Base-by-base conservation (phyloP, 768 basidiomycete genomes). In the Trametes coccinea region DNA sequence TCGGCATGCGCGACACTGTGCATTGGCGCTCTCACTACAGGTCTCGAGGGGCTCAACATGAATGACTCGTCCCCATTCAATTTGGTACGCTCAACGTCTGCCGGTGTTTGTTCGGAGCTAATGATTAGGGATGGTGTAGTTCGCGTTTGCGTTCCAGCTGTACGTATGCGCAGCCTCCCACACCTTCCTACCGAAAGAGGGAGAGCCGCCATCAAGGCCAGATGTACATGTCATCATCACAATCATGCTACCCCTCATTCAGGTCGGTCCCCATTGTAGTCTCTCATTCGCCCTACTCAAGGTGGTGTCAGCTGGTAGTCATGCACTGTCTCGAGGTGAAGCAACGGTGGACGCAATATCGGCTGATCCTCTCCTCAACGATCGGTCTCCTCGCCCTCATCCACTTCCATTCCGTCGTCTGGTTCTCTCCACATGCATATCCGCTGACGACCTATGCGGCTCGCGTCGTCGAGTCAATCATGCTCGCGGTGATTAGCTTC, bases 371-470 rank as follows among this genome's bases (percentile, higher is more conserved):
- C 10, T 90, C 90, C 0, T 80, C 83, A 14, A 74, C 89, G 39
- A 79, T 83, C 41, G 84, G 87, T 10, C 39, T 84, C 46, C 72
- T 87, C 14, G 82, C 84, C 1, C 80, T 92, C 53, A 27, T 78
- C 1, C 90, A 92, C 69, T 92, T 91, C 71, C 86, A 90, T 66
- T 73, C 74, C 46, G 84, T 89, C 13, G 72, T 88, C 45, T 82
- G 81, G 73, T 69, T 73, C 62, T 79, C 76, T 0, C 72, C 78
- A 0, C 63, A 76, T 4, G 74, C 78, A 11, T 90, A 90, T 67
- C 90, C 90, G 0, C 77, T 90, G 11, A 80, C 91, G 58, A 90
- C 88, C 69, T 89, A 88, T 62, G 79, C 91, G 57, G 88, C 89
- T 4, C 88, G 85, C 72, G 72, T 88, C 56, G 84, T 92, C 59